Conservation (phyloP, 768 basidiomycete species). For the Lentinus brumalis region DNA sequence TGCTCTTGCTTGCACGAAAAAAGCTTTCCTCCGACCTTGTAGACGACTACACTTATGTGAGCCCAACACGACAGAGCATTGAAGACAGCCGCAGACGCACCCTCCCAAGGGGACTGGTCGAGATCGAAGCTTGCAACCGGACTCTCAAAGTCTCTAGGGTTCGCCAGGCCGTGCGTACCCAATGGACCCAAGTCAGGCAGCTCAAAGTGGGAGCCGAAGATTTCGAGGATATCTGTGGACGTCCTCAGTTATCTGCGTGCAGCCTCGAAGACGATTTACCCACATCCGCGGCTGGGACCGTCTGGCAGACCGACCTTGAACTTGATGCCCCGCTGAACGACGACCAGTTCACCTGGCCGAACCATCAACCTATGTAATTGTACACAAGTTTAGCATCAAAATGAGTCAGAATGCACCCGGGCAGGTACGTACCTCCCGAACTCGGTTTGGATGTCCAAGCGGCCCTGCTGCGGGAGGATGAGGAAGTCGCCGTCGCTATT, state of each 20-base stretch:
- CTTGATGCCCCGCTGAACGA: constrained; percentile 67
- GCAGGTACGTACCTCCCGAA: constrained; percentile 54
- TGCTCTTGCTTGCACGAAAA: constrained; percentile 58
- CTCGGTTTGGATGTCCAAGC: constrained; percentile 70
- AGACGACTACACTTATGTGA: constrained; percentile 38
- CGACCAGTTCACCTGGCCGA: constrained; percentile 62
- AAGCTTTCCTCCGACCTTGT: constrained; percentile 58
- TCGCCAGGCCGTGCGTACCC: constrained; percentile 67
- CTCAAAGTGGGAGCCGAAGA: constrained; percentile 63
- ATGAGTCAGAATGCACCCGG: background rate
- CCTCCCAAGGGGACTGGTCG: constrained; percentile 61
- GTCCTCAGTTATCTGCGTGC: background rate
- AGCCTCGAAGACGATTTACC: constrained; percentile 16
- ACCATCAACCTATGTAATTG: constrained; percentile 58
- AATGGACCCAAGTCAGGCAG: constrained; percentile 69
- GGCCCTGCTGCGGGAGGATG: constrained; percentile 64
- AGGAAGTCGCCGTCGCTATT: constrained; percentile 69
- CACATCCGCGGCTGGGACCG: constrained; percentile 64
- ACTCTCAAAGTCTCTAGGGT: constrained; percentile 62
- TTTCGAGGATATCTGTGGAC: constrained; percentile 56
- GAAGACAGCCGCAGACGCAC: constrained; percentile 34
- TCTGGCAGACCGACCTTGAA: constrained; percentile 63
- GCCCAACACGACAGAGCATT: background rate
- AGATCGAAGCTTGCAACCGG: constrained; percentile 69
- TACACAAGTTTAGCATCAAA: constrained; percentile 3